Conservation (phyloP, 768 basidiomycete genomes). For the Floccularia luteovirens region DNA sequence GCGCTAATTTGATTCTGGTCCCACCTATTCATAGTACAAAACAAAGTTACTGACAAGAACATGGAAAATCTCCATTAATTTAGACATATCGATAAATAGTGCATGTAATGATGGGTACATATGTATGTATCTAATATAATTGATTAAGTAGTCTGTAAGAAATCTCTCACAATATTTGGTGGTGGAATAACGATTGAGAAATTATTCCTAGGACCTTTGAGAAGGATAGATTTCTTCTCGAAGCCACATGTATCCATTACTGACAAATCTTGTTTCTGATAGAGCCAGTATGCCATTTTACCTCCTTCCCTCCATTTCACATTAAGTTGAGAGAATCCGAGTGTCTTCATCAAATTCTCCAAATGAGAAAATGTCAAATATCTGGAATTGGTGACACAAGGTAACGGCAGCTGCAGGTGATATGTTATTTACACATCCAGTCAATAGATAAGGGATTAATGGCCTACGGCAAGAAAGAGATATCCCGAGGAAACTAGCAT, state of each 20-base stretch:
- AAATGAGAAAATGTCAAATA: slow-evolving; percentile 64
- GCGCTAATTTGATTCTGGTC: background rate
- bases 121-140: too few relatives aligned
- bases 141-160: too few relatives aligned
- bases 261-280: slow-evolving; percentile 33
- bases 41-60: background rate
- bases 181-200: slow-evolving; percentile 48
- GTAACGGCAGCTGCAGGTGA: slow-evolving; percentile 62
- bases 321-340: slow-evolving; percentile 60
- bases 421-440: background rate
- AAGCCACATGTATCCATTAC: slow-evolving; percentile 9
- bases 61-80: too few relatives aligned
- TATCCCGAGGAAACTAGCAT: slow-evolving; percentile 49
- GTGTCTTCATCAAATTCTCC: slow-evolving; percentile 40
- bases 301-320: slow-evolving; percentile 60
- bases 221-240: slow-evolving; percentile 45
- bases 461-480: slow-evolving; percentile 65
- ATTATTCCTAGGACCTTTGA: slow-evolving; percentile 69
- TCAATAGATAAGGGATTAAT: background rate
- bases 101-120: too few relatives aligned
- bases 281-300: slow-evolving; percentile 88
- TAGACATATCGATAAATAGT: too few relatives aligned
- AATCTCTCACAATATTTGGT: too few relatives aligned
- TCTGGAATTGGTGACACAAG: slow-evolving; percentile 82
- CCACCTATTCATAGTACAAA: background rate